Conservation (phyloP, 106 monocot genomes). For the Dendrobium officinale region DNA sequence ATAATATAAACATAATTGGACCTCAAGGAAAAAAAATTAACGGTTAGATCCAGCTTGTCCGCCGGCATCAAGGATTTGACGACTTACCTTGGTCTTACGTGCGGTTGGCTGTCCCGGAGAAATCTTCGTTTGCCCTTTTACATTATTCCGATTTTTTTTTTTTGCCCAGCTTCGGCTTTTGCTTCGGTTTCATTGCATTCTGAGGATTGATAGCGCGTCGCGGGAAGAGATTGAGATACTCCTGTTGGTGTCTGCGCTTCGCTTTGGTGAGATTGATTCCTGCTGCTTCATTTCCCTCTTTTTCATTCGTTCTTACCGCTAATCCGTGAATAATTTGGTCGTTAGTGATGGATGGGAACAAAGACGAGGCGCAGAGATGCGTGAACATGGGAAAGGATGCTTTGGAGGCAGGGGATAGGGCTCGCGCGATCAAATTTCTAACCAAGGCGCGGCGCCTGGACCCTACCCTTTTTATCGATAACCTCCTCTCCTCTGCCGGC, state of each 20-base stretch:
- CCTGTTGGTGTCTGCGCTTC: background rate
- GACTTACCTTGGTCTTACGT: background rate
- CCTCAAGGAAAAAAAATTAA: too few species aligned
- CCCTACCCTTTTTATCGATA: slow-evolving; percentile 61
- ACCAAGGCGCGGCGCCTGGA: slow-evolving; percentile 81
- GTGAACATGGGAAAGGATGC: slow-evolving; percentile 67
- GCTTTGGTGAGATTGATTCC: background rate
- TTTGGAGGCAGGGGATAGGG: slow-evolving; percentile 46
- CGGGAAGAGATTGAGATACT: background rate
- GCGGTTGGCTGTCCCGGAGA: background rate
- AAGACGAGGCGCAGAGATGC: slow-evolving; percentile 88
- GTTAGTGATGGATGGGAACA: slow-evolving; percentile 87
- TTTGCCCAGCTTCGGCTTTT: background rate
- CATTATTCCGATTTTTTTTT: background rate
- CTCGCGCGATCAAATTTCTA: slow-evolving; percentile 73
- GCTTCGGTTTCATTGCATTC: background rate
- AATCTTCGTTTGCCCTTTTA: background rate
- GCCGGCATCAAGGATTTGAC: background rate
- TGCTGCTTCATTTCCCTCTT: background rate
- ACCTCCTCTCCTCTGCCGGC: slow-evolving; percentile 36
- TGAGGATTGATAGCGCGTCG: background rate
- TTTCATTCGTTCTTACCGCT: background rate
- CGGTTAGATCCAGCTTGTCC: too few species aligned
- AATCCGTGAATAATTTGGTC: background rate
- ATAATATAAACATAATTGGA: too few species aligned